phyloP scores from a whole-genome alignment of 169 alveolate species.

The Plasmodium chabaudi region DNA sequence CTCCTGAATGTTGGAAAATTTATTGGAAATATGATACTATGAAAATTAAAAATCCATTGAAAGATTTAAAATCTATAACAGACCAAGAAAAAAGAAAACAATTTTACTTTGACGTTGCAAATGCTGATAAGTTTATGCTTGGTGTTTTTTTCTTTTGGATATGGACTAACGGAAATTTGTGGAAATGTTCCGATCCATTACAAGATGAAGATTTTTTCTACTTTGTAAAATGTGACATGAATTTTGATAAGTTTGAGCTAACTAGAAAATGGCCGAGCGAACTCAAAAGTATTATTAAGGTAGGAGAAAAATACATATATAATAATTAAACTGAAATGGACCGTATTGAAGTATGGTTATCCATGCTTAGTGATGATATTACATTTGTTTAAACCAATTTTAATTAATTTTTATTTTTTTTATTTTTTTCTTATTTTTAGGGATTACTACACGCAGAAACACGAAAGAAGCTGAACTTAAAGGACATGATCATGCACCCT shows the following conservation, averaged over 20 bases:
- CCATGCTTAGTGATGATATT: not conserved
- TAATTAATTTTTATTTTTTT: not conserved
- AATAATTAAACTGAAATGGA: too few species aligned
- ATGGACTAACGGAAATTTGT: slow-evolving; percentile 87
- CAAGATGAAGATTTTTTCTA: slow-evolving; percentile 82
- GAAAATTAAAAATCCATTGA: slow-evolving; percentile 59
- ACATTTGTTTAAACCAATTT: not conserved
- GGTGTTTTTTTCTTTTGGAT: slow-evolving; percentile 84
- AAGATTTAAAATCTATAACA: slow-evolving; percentile 25
- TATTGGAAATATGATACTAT: slow-evolving; percentile 78
- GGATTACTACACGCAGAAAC: slow-evolving; percentile 48
- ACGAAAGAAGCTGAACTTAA: slow-evolving; percentile 56
- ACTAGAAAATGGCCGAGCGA: slow-evolving; percentile 69
- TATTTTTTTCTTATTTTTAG: slow-evolving; percentile 13
- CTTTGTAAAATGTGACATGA: slow-evolving; percentile 70
- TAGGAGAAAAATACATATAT: not conserved
- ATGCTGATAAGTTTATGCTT: slow-evolving; percentile 81
- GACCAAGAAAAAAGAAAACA: slow-evolving; percentile 77
- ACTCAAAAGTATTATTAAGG: slow-evolving; percentile 52
- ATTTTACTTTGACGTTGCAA: slow-evolving; percentile 83
- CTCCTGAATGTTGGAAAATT: slow-evolving; percentile 88
- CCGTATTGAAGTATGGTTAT: not conserved
- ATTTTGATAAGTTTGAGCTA: slow-evolving; percentile 63
- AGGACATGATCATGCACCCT: slow-evolving; percentile 59
- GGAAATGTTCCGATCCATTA: slow-evolving; percentile 85